Evolutionary conservation across 2,329 filamentous ascomycete genomes (phyloP).

Genomic region (Colletotrichum gloeosporioides): DNA sequence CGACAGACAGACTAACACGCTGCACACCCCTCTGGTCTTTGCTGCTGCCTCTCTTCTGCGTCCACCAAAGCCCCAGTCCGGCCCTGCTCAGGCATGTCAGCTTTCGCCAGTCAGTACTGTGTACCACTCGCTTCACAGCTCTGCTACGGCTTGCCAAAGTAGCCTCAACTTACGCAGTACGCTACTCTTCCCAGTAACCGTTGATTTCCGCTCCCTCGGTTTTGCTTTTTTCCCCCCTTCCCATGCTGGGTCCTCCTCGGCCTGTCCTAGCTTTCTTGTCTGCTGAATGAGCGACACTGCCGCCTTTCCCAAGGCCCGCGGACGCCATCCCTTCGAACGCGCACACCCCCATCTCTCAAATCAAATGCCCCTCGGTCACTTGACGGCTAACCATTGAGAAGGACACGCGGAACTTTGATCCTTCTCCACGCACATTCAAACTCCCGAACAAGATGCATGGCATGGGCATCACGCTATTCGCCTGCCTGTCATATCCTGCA

Average conservation of each 20-base stretch:
- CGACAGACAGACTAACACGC: not conserved
- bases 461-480: not conserved
- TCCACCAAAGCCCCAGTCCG: not conserved
- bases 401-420: not conserved
- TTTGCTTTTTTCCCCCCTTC: not conserved
- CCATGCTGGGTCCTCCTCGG: not conserved
- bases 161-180: not conserved
- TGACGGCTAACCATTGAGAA: not conserved
- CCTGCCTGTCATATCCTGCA: not conserved
- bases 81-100: not conserved
- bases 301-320: not conserved
- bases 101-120: not conserved
- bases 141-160: not conserved
- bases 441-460: not conserved
- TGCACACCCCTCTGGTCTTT: not conserved
- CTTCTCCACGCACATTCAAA: not conserved
- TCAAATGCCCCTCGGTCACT: not conserved
- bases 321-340: not conserved
- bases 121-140: not conserved
- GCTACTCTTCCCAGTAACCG: not conserved
- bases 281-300: not conserved
- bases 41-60: not conserved
- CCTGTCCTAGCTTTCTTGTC: not conserved
- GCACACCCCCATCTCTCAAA: not conserved
- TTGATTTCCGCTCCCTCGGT: slow-evolving; percentile 6